Evolutionary conservation across 805 yeast species (phyloP).

Genomic region (Sugiyamaella valdiviana): DNA sequence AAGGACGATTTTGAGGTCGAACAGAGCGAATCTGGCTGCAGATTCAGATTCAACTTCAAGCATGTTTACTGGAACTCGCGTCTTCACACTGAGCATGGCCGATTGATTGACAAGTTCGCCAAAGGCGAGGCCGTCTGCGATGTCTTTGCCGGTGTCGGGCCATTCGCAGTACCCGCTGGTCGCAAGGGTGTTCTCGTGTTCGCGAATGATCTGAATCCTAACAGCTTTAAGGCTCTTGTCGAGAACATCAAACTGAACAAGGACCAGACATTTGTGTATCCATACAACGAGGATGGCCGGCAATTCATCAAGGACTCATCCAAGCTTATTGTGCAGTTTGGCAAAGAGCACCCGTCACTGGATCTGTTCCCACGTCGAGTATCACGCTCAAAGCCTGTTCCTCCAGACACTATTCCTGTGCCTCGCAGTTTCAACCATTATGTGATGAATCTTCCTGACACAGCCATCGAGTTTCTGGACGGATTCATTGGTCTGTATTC

Average conservation of each 20-base stretch:
- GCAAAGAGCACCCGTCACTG: constrained; percentile 29
- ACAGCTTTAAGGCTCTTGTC: constrained; percentile 63
- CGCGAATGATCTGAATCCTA: constrained; percentile 92
- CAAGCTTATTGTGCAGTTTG: constrained; percentile 43
- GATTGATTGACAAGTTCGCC: constrained; percentile 56
- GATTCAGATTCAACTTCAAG: constrained; percentile 79
- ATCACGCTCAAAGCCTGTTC: constrained; percentile 36
- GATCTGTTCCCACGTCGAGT: constrained; percentile 22
- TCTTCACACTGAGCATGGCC: constrained; percentile 85
- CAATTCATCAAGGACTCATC: constrained; percentile 65
- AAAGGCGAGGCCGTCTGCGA: constrained; percentile 79
- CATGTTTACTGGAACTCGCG: constrained; percentile 98
- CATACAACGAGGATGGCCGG: constrained; percentile 76
- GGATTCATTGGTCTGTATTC: constrained; percentile 70
- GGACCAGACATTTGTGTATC: constrained; percentile 49
- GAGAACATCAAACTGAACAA: constrained; percentile 62
- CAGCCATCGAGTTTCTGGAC: constrained; percentile 76
- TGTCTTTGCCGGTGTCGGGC: constrained; percentile 98
- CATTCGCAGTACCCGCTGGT: constrained; percentile 95
- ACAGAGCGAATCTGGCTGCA: constrained; percentile 82
- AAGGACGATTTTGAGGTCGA: constrained; percentile 58
- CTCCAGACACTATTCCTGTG: constrained; percentile 31
- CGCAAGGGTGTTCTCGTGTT: constrained; percentile 71
- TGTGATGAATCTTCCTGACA: constrained; percentile 94
- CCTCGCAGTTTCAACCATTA: constrained; percentile 60